Evolutionary conservation across 2,329 filamentous ascomycete species (phyloP).

Genomic region (Sarocladium kiliense): DNA sequence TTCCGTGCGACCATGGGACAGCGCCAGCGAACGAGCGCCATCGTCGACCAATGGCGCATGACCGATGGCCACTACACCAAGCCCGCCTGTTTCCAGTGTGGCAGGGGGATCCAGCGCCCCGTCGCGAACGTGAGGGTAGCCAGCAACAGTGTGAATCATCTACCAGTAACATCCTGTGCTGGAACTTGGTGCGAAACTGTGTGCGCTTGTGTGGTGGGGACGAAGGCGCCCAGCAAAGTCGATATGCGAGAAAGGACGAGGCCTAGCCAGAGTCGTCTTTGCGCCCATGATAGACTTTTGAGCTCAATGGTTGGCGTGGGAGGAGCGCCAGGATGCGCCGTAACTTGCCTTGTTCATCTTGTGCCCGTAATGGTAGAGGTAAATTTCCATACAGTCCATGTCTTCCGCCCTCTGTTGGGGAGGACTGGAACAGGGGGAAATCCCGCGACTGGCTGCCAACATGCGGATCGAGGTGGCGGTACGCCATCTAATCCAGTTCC

Average conservation of each 20-base stretch:
- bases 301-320: neutral
- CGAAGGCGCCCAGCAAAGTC: slow-evolving; percentile 5
- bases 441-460: neutral
- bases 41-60: neutral
- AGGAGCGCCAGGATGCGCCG: neutral
- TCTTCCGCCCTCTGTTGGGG: neutral
- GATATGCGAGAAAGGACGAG: slow-evolving; percentile 4
- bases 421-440: neutral
- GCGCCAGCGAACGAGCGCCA: neutral
- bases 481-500: neutral
- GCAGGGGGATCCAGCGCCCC: slow-evolving; percentile 8
- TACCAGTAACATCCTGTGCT: slow-evolving; percentile 1
- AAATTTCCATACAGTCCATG: neutral
- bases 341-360: neutral
- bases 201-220: slow-evolving; percentile 6
- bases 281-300: slow-evolving; percentile 8
- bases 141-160: neutral
- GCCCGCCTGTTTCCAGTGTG: slow-evolving; percentile 4
- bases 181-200: slow-evolving; percentile 5
- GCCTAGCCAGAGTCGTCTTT: slow-evolving; percentile 7
- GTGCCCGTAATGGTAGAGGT: neutral
- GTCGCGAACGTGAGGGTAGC: neutral
- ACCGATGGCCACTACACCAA: slow-evolving; percentile 3
- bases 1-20: slow-evolving; percentile 8
- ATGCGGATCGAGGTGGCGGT: slow-evolving; percentile 1